A percentile compares a stretch with the other conserved stretches of the same genome.
Conservation (phyloP, 2,329 filamentous ascomycete species). For the Periconia digitata region DNA sequence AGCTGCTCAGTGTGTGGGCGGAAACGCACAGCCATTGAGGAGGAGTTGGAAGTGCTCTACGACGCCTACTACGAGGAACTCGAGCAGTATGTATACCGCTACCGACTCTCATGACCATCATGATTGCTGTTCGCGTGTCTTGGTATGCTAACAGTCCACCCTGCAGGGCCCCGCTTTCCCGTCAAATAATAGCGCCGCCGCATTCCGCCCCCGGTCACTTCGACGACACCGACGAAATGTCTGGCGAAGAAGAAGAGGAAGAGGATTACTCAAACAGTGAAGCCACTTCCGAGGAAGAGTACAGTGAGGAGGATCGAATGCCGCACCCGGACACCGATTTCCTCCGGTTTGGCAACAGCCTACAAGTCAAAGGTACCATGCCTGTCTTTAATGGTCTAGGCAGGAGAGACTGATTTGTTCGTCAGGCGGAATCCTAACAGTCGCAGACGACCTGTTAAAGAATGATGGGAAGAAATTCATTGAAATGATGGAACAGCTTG, state of each 20-base stretch:
- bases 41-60: constrained; percentile 95
- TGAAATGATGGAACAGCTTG: constrained; percentile 99
- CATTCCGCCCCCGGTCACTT: constrained; percentile 70
- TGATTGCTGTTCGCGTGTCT: constrained; percentile 65
- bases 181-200: constrained; percentile 60
- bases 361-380: constrained; percentile 80
- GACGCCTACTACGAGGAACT: constrained; percentile 98
- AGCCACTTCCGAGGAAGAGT: constrained; percentile 67
- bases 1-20: constrained; percentile 96
- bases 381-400: constrained; percentile 5
- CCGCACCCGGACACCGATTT: constrained; percentile 79
- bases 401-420: constrained; percentile 24
- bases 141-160: constrained; percentile 64
- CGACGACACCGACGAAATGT: constrained; percentile 57
- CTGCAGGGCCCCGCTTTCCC: constrained; percentile 58
- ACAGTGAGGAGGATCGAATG: constrained; percentile 64
- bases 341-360: constrained; percentile 95
- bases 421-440: constrained; percentile 93
- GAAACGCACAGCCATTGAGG: constrained; percentile 95
- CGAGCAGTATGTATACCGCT: constrained; percentile 91
- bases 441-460: constrained; percentile 96
- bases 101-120: no score
- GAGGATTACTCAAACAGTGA: constrained; percentile 58
- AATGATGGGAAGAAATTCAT: constrained; percentile 99
- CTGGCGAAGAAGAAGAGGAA: constrained; percentile 57